Conservation (phyloP, 176 grass and related monocot species). For the Ampelocalamus luodianensis region DNA sequence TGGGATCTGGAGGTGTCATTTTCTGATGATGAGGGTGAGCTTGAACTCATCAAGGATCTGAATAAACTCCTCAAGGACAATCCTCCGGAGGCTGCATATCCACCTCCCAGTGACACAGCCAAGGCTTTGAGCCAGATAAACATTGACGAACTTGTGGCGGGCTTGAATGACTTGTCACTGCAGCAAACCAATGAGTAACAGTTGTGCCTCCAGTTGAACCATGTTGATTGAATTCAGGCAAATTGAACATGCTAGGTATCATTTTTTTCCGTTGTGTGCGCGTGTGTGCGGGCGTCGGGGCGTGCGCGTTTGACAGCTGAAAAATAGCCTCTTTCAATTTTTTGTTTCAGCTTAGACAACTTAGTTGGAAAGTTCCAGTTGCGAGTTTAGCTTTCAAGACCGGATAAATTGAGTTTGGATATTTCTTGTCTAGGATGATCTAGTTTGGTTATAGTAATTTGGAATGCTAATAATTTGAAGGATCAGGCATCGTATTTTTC, state of each 20-base stretch:
- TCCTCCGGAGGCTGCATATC: constrained; percentile 5
- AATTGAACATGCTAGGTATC: background rate
- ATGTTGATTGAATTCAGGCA: background rate
- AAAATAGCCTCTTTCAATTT: background rate
- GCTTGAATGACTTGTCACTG: constrained; percentile 69
- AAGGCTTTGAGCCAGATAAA: constrained; percentile 40
- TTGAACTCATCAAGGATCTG: constrained; percentile 72
- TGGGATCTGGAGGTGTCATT: constrained; percentile 62
- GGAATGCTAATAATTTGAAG: background rate
- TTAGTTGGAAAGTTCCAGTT: background rate
- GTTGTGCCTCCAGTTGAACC: background rate
- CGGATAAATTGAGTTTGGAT: background rate
- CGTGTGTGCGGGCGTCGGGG: background rate
- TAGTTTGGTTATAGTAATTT: background rate
- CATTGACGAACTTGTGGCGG: constrained; percentile 59
- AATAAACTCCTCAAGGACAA: constrained; percentile 54
- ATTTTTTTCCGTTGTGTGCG: background rate
- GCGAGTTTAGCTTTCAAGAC: background rate
- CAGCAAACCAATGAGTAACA: constrained; percentile 41
- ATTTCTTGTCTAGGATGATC: background rate
- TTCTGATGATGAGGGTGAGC: constrained; percentile 62
- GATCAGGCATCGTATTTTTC: background rate
- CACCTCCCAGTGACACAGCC: constrained; percentile 25
- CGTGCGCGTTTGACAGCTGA: background rate
- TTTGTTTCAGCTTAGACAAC: background rate